Percentiles rank a stretch among this genome's conserved stretches.
These are phyloP conservation scores for Metschnikowia rubicola DNA, from an alignment of 805 yeast genomes.

Conservation along the genomic window DNA sequence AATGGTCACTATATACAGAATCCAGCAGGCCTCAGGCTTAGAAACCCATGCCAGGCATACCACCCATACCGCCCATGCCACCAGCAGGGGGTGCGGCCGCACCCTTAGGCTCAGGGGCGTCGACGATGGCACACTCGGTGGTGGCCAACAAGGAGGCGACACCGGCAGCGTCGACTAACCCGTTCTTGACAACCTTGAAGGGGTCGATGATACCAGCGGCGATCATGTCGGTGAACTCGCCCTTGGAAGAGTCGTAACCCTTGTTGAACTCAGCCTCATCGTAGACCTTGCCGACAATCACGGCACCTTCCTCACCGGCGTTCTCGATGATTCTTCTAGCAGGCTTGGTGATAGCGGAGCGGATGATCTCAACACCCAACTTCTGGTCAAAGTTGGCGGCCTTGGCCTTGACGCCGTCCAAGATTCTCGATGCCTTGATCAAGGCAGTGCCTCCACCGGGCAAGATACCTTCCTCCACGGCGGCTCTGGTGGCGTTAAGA, in stretches of 20 bases:
- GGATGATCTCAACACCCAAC: constrained; percentile 91
- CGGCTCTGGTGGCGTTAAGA: constrained; percentile 97
- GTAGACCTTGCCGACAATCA: constrained; percentile 84
- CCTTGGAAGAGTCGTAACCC: constrained; percentile 91
- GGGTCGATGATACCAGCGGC: constrained; percentile 98
- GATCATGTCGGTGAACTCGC: constrained; percentile 93
- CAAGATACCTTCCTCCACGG: constrained; percentile 96
- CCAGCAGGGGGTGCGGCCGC: constrained; percentile 45
- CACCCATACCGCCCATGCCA: constrained; percentile 40
- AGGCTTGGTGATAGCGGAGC: constrained; percentile 89
- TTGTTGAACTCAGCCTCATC: constrained; percentile 70
- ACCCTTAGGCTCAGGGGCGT: constrained; percentile 79
- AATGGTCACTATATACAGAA: constrained; percentile 9
- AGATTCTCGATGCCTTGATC: constrained; percentile 79
- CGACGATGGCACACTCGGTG: constrained; percentile 97
- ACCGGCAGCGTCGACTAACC: constrained; percentile 94
- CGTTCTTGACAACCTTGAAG: constrained; percentile 94
- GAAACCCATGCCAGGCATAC: constrained; percentile 32
- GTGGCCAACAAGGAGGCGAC: constrained; percentile 96
- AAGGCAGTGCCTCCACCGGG: constrained; percentile 99
- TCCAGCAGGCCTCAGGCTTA: constrained; percentile 10
- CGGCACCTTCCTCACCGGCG: constrained; percentile 97
- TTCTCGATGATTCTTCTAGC: constrained; percentile 93
- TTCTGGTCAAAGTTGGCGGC: constrained; percentile 87
- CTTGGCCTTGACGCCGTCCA: constrained; percentile 66